A percentile compares a stretch with the other conserved stretches of the same genome.
Conservation (phyloP, 2,329 filamentous ascomycete species). For the Incumbomyces lentus region DNA sequence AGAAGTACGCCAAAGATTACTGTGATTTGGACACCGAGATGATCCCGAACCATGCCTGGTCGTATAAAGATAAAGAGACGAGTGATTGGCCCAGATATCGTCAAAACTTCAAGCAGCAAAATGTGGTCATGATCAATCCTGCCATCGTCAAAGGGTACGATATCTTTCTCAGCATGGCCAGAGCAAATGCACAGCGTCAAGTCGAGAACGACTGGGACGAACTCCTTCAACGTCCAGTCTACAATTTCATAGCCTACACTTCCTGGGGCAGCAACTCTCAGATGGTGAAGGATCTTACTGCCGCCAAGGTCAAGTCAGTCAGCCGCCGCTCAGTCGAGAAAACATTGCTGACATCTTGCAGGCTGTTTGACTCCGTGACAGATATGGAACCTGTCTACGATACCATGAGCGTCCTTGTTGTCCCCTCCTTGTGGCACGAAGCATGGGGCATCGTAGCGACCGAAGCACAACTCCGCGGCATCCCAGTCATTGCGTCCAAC, state of each 20-base stretch:
- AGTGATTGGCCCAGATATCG: slow-evolving; percentile 7
- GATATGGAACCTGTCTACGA: slow-evolving; percentile 14
- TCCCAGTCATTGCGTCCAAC: slow-evolving; percentile 17
- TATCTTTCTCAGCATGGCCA: slow-evolving; percentile 13
- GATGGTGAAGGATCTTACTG: slow-evolving; percentile 1
- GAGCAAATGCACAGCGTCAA: slow-evolving; percentile 2
- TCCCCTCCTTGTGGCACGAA: slow-evolving; percentile 18
- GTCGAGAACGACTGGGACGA: slow-evolving; percentile 2
- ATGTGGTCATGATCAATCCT: slow-evolving; percentile 16
- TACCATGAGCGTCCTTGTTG: slow-evolving; percentile 15
- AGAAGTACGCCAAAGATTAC: slow-evolving; percentile 12
- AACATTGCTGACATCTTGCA: not conserved
- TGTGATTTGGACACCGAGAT: slow-evolving; percentile 12
- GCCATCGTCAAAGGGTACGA: slow-evolving; percentile 12
- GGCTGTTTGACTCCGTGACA: slow-evolving; percentile 4
- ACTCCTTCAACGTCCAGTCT: slow-evolving; percentile 9
- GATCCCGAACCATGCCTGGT: slow-evolving; percentile 16
- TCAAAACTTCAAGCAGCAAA: slow-evolving; percentile 12
- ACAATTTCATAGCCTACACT: slow-evolving; percentile 12
- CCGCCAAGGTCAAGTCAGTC: slow-evolving; percentile 9
- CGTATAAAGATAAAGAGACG: slow-evolving; percentile 12
- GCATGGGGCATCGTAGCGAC: slow-evolving; percentile 17
- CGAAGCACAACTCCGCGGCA: slow-evolving; percentile 18
- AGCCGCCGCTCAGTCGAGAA: not conserved
- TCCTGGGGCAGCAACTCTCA: slow-evolving; percentile 13